These are phyloP conservation scores for Nakazawaea populi DNA, from an alignment of 805 yeast species.

Conservation along the genomic window DNA sequence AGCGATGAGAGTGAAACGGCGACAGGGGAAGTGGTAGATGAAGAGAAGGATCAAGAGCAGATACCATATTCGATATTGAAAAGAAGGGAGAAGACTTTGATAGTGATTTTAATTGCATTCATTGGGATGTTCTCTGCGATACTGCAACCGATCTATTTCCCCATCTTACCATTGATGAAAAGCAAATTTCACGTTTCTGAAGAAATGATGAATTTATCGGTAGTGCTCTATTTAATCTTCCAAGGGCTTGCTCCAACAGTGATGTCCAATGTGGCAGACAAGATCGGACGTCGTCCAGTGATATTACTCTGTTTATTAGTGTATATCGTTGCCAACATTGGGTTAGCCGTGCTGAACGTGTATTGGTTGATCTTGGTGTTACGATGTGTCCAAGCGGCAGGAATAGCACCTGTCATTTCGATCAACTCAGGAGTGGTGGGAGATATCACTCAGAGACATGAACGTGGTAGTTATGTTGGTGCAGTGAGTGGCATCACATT, in stretches of 20 bases:
- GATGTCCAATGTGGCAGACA: slow-evolving; percentile 57
- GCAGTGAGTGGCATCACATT: slow-evolving; percentile 52
- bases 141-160: slow-evolving; percentile 66
- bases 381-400: slow-evolving; percentile 66
- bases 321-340: slow-evolving; percentile 53
- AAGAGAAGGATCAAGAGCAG: background rate
- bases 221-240: slow-evolving; percentile 60
- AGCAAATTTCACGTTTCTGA: slow-evolving; percentile 42
- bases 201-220: slow-evolving; percentile 53
- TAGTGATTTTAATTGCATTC: slow-evolving; percentile 35
- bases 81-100: slow-evolving; percentile 30
- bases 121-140: slow-evolving; percentile 63
- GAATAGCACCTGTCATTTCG: slow-evolving; percentile 66
- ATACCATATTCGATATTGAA: slow-evolving; percentile 40
- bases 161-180: slow-evolving; percentile 54
- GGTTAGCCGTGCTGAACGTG: slow-evolving; percentile 45
- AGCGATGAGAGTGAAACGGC: background rate
- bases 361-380: slow-evolving; percentile 52
- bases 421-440: slow-evolving; percentile 61
- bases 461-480: slow-evolving; percentile 64
- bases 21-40: background rate
- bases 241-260: slow-evolving; percentile 69
- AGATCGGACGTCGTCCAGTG: slow-evolving; percentile 60
- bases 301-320: slow-evolving; percentile 41
- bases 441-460: slow-evolving; percentile 52